Conservation (phyloP, 1,284 basidiomycete species). For the Phlebopus sp. region DNA sequence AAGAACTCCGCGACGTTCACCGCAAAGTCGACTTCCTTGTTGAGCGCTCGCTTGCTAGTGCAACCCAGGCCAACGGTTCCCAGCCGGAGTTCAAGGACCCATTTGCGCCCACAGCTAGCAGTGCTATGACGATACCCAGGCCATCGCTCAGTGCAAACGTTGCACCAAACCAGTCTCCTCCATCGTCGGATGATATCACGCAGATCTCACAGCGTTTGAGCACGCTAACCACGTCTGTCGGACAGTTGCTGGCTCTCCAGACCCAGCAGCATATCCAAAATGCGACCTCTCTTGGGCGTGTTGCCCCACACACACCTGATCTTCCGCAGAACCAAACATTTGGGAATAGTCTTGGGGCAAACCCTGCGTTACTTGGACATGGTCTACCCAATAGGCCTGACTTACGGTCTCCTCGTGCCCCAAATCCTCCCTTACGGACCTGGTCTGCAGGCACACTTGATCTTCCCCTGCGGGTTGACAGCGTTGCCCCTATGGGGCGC, state of each 20-base stretch:
- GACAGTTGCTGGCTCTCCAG: conserved; percentile 76
- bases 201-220: conserved; percentile 78
- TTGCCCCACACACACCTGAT: conserved; percentile 46
- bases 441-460: conserved; percentile 81
- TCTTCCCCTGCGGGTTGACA: conserved; percentile 58
- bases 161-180: conserved; percentile 63
- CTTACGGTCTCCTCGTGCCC: conserved; percentile 51
- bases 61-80: conserved; percentile 22
- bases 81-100: conserved; percentile 78
- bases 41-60: conserved; percentile 52
- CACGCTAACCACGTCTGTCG: conserved; percentile 82
- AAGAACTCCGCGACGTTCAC: conserved; percentile 69
- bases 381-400: conserved; percentile 62
- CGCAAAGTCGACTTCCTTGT: conserved; percentile 76
- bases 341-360: conserved; percentile 37
- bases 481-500: conserved; percentile 26
- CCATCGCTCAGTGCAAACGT: conserved; percentile 60
- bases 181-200: conserved; percentile 65
- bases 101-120: conserved; percentile 47
- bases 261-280: conserved; percentile 64
- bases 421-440: conserved; percentile 70
- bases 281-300: conserved; percentile 41
- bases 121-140: conserved; percentile 46
- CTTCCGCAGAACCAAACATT: conserved; percentile 48
- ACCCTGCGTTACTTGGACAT: conserved; percentile 47